Evolutionary conservation across 1,284 basidiomycete genomes (phyloP), one percentile per base, ranked within the genome.

Genomic region (Hymenochaete sp.): DNA sequence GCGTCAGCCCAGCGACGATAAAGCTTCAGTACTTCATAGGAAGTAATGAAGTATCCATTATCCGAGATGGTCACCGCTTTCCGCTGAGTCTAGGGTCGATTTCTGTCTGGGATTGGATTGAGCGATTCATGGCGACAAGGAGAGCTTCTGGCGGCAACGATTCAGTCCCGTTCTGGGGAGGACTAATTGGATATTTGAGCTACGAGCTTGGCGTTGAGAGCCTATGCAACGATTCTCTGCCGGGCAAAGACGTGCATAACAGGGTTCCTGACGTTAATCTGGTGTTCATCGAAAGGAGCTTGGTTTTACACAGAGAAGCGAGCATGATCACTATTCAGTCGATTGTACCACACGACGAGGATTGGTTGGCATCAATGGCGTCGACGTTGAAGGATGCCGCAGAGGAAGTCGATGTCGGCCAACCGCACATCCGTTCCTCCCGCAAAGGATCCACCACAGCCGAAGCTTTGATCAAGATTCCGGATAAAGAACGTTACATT

Each of bases 161-260:
- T 6, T 66, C 72, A 6, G 59, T 77, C 26, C 84, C 84, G 0
- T 88, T 88, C 57, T 87, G 85, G 83, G 85, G 83, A 37, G 85
- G 84, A 18, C 62, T 88, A 11, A 61, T 85, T 19, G 84, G 84
- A 5, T 75, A 72, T 48, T 61, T 88, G 40, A 82, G 79, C 56
- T 88, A 88, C 55, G 85, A 87, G 57, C 66, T 85, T 10, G 84
- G 84, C n/a, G 69, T 80, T 4, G 60, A 71, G 28, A 67, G 72
- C 2, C 60, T 85, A 10, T n/a, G n/a, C n/a, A n/a, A n/a, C n/a
- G 53, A 55, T 14, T 49, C 60, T 25, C 19, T 10, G 54, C 52
- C 26, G 45, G 5, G 32, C 14, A 52, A 47, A 21, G 56, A 48
- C 37, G 42, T 45, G 16, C 46, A 45, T 24, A 44, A 42, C 36